Conservation (phyloP, 352 stramenopile genomes). For the Aphanomyces invadans region DNA sequence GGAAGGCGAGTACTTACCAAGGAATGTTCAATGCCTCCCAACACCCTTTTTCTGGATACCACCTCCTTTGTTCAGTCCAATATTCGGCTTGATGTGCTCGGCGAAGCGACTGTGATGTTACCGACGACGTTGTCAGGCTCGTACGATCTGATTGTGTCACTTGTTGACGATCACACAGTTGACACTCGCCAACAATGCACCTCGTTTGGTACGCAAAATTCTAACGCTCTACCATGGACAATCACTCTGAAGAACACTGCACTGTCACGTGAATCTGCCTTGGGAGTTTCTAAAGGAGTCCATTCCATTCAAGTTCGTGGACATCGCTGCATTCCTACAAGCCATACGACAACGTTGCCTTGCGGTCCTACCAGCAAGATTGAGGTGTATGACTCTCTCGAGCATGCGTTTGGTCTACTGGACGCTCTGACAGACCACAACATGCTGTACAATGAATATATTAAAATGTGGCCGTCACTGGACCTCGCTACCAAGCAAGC, state of each 20-base stretch:
- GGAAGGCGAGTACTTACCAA: no score
- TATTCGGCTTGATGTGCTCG: conserved; percentile 25
- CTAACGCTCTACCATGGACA: background rate
- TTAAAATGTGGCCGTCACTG: conserved; percentile 34
- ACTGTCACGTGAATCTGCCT: conserved; percentile 28
- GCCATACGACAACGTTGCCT: conserved; percentile 27
- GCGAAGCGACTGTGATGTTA: background rate
- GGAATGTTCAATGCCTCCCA: no score
- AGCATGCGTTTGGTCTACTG: conserved; percentile 34
- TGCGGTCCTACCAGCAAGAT: conserved; percentile 33
- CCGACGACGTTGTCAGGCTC: conserved; percentile 13
- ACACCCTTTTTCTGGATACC: conserved; percentile 31
- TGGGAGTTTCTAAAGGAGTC: conserved; percentile 19
- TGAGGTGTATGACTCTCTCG: conserved; percentile 35
- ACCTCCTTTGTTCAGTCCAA: conserved; percentile 23
- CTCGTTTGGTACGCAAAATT: background rate
- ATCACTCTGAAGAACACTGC: conserved; percentile 31
- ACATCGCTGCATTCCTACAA: conserved; percentile 30
- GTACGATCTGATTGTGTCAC: conserved; percentile 37
- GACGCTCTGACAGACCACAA: conserved; percentile 24
- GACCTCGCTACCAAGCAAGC: conserved; percentile 26
- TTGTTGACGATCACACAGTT: conserved; percentile 27
- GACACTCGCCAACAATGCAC: background rate
- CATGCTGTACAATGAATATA: conserved; percentile 28
- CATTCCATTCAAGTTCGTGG: conserved; percentile 40